Evolutionary conservation across 441 rosid species (phyloP).

Genomic region (Mallotus japonicus): DNA sequence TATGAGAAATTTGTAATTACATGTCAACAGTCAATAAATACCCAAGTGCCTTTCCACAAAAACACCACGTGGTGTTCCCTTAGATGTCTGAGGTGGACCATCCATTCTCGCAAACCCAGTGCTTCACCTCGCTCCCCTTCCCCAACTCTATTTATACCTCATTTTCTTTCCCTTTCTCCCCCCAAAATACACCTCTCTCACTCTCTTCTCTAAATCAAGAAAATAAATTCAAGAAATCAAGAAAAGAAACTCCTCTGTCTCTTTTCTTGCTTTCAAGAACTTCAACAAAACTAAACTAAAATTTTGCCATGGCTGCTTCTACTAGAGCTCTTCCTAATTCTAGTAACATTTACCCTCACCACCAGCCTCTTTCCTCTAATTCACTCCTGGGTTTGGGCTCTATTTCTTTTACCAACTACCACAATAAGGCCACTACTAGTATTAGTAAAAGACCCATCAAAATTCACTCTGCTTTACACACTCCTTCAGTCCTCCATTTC

Average conservation of each 20-base stretch:
- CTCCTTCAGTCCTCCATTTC: constrained; percentile 47
- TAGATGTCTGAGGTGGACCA: constrained; percentile 32
- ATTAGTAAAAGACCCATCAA: neutral
- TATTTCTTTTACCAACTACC: constrained; percentile 12
- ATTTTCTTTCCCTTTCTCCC: constrained; percentile 10
- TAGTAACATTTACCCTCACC: neutral
- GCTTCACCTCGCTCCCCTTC: neutral
- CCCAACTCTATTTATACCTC: constrained; percentile 32
- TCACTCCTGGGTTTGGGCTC: constrained; percentile 22
- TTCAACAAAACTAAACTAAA: neutral
- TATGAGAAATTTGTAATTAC: neutral
- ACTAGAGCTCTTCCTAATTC: constrained; percentile 11
- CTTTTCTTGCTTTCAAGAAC: neutral
- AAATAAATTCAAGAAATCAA: too few species aligned
- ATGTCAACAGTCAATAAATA: neutral
- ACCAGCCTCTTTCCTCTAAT: constrained; percentile 15
- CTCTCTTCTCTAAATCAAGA: neutral
- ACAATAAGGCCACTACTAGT: constrained; percentile 19
- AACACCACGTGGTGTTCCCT: constrained; percentile 40
- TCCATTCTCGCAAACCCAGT: constrained; percentile 3
- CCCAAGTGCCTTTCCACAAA: constrained; percentile 26
- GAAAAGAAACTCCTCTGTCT: neutral
- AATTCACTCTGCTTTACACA: constrained; percentile 39
- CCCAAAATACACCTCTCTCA: neutral
- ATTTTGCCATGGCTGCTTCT: constrained; percentile 29